A percentile compares a stretch with the other conserved stretches of the same genome.
Conservation (phyloP, 345 rosid genomes). For the Lagerstroemia speciosa region DNA sequence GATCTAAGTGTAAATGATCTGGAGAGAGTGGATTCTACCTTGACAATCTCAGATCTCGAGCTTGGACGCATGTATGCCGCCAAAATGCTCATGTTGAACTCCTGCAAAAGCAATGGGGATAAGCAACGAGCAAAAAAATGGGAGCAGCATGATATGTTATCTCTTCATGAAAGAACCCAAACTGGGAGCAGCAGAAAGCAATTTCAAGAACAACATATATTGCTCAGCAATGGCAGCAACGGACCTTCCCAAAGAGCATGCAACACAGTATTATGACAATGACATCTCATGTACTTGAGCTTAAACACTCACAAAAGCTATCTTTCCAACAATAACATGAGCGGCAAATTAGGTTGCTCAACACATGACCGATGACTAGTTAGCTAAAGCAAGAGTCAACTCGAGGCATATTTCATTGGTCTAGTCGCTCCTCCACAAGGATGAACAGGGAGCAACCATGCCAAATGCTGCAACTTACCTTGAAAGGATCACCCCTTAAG, state of each 20-base stretch:
- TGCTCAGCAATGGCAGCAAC: background rate
- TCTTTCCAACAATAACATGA: background rate
- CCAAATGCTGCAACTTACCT: conserved; percentile 39
- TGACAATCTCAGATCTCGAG: conserved; percentile 79
- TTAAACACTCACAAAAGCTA: background rate
- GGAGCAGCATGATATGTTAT: background rate
- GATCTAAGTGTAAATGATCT: background rate
- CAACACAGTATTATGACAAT: background rate
- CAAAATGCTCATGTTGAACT: conserved; percentile 85
- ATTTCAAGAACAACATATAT: background rate
- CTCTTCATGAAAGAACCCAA: background rate
- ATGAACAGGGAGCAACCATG: background rate
- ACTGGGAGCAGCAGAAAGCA: background rate
- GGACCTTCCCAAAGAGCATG: background rate
- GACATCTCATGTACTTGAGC: background rate
- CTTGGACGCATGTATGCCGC: conserved; percentile 72
- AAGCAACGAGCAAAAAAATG: too few species aligned
- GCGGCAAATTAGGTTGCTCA: background rate
- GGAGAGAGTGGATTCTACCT: conserved; percentile 31
- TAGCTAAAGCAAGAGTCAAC: background rate
- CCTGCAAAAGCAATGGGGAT: conserved; percentile 26
- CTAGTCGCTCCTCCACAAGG: background rate
- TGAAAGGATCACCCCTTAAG: conserved; percentile 84
- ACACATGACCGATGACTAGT: background rate
- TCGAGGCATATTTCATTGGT: background rate